Evolutionary conservation across 1,284 basidiomycete species (phyloP).

Genomic region (Prillingera fragicola): DNA sequence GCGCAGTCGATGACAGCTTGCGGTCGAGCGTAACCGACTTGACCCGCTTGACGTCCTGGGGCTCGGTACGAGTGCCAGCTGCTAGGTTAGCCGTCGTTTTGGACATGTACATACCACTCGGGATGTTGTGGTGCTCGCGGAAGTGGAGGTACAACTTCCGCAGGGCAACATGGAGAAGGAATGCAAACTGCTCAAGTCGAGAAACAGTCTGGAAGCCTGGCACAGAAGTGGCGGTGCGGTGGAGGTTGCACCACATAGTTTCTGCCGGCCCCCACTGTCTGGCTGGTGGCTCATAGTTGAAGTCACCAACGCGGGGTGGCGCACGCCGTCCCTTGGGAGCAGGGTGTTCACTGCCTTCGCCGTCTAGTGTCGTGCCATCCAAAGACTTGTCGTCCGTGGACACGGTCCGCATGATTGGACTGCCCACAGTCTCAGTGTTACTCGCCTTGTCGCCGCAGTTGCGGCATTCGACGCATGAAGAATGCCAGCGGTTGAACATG

Average conservation of each 20-base stretch:
- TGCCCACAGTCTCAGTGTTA: conserved; percentile 25
- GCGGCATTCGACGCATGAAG: conserved; percentile 77
- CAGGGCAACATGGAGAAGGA: conserved; percentile 90
- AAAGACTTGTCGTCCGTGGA: conserved; percentile 11
- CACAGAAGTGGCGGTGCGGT: conserved; percentile 61
- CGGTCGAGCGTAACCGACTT: conserved; percentile 87
- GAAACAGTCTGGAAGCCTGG: conserved; percentile 85
- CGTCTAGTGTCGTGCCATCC: too few species aligned
- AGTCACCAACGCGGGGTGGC: too few species aligned
- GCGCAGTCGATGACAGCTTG: conserved; percentile 80
- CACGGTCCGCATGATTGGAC: conserved; percentile 1
- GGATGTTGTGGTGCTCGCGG: conserved; percentile 85
- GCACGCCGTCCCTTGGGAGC: too few species aligned
- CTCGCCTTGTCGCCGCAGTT: conserved; percentile 74
- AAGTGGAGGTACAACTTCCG: conserved; percentile 84
- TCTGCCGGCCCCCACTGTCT: conserved; percentile 26
- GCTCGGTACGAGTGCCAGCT: conserved; percentile 17
- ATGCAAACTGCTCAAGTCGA: conserved; percentile 94
- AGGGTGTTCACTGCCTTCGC: conserved; percentile 25
- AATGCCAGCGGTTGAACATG: conserved; percentile 94
- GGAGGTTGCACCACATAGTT: conserved; percentile 68
- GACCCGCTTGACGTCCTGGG: conserved; percentile 83
- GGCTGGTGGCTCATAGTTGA: conserved; percentile 61
- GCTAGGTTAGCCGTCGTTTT: too few species aligned
- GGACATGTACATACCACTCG: conserved; percentile 49